Conservation (phyloP, 257 asterid genomes). For the Buddleja alternifolia region DNA sequence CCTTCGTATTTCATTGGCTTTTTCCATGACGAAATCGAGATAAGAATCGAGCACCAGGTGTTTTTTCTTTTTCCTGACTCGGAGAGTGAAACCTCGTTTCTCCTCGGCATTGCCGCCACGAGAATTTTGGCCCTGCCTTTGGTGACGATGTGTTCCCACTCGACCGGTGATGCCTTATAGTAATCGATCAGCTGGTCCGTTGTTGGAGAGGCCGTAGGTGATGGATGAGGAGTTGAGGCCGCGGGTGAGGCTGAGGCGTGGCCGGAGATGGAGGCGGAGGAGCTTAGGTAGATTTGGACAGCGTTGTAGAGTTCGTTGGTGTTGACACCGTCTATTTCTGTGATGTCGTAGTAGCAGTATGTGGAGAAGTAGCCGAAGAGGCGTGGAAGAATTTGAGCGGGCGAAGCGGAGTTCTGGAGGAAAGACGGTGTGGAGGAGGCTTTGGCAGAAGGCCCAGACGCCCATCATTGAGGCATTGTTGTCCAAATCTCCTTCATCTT, state of each 20-base stretch:
- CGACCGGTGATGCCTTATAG: constrained; percentile 36
- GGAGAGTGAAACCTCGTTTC: constrained; percentile 44
- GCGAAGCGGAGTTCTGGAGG: constrained; percentile 52
- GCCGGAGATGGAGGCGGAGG: constrained; percentile 47
- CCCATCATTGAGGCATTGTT: constrained; percentile 50
- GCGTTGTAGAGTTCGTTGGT: constrained; percentile 55
- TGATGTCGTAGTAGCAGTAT: constrained; percentile 51
- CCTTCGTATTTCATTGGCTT: constrained; percentile 37
- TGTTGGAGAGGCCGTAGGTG: constrained; percentile 47
- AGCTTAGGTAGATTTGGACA: constrained; percentile 49
- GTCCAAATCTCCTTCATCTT: constrained; percentile 45
- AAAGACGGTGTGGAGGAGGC: constrained; percentile 42
- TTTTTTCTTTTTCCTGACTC: constrained; percentile 36
- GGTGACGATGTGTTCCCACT: constrained; percentile 49
- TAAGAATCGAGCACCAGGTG: constrained; percentile 38
- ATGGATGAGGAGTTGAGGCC: constrained; percentile 42
- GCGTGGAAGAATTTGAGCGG: constrained; percentile 37
- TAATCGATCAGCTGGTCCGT: constrained; percentile 41
- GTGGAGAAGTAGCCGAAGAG: constrained; percentile 40
- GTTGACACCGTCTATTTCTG: constrained; percentile 54
- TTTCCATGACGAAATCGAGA: constrained; percentile 38
- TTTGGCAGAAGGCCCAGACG: constrained; percentile 45
- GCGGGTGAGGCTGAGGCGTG: constrained; percentile 45
- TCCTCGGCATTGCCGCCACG: constrained; percentile 56
- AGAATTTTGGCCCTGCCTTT: constrained; percentile 37